Evolutionary conservation across 176 grass and related monocot genomes (phyloP), one percentile per base, ranked within the genome.

Genomic region (Tillandsia fasciculata): DNA sequence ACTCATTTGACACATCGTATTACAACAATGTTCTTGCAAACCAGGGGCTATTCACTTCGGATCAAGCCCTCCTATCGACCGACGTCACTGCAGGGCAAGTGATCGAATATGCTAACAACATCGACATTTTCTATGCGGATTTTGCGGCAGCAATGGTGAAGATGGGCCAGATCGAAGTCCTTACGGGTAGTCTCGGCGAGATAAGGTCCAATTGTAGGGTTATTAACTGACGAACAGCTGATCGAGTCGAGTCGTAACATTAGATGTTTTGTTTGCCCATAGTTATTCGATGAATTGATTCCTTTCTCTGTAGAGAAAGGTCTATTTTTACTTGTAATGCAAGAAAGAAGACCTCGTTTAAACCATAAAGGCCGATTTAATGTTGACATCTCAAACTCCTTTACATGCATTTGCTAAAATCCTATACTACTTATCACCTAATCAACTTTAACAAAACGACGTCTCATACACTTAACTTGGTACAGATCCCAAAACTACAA

Each of bases 1-100:
- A 84, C 65, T 13, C 67, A 12, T 94, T 99, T 75, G 95, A 99
- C 90, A 91, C 86, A 10, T 69, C 78, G 2, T 99, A 93, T 76
- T 99, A 77, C 87, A 81, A 79, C 49, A 71, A 79, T 75, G 26
- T 99, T 52, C 77, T 94, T 75, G 51, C 59, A 52, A 86, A 90
- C 78, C 82, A 90, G 9, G 95, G 90, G 42, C 72, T 99, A 61
- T 84, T 94, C 48, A 52, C 80, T 10, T 99, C 95, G 0, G 95
- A 99, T 78, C 84, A 94, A 76, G 72, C 84, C 27, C 70, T 99
- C 29, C 78, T 86, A 42, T 65, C 74, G 7, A 82, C 82, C 29
- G 65, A 57, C 58, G 77, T 78, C 71, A 94, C 87, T 1, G 74
- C 87, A 2, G 72, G 79, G 11, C 90, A 88, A 78, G 95, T 94